Evolutionary conservation across 257 asterid genomes (phyloP), one percentile per base, ranked within the genome.

Genomic region (Capsicum pubescens): DNA sequence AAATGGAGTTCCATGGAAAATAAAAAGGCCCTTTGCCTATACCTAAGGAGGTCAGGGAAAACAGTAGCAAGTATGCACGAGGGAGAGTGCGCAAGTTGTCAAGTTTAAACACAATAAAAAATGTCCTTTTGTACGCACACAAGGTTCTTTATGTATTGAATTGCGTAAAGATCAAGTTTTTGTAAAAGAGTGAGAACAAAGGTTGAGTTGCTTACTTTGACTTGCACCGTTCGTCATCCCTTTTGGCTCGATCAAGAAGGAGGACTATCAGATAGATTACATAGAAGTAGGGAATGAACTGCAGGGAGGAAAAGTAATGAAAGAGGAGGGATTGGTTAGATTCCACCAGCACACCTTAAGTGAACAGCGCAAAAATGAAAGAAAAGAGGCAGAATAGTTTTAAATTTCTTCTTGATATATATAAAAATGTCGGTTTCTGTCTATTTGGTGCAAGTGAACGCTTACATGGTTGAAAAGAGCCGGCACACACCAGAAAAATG

Each of bases 401-500:
- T 13, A 67, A 77, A 50, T 9, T 52, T 54, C 36, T 67, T 19
- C 67, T 10, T 64, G 70, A 80, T 67, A 59, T 44, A 59, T 3
- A 35, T 9, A 32, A 46, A 82, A 12, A 79, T 57, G 55, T 8
- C 60, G 71, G 77, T 55, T 21, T 55, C 42, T 26, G 78, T 11
- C 13, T 57, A 26, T 57, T 36, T 61, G 14, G 8, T 36, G n/a
- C 19, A 72, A 46, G 56, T 3, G 66, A 71, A 52, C 44, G 67
- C 97, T 91, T 90, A 95, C 98, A 88, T 94, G 97, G 90, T 85
- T 86, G 83, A 96, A 93, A 79, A 94, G 91, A 84, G 99, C 98
- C 50, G 99, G 99, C 39, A 92, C 87, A 72, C 93, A 92, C 99
- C 99, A 96, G 94, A 94, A 96, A 90, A 96, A 93, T 52, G 99